Conservation (phyloP, 1,139 yeast genomes). For the Arxiozyma slooffiae region DNA sequence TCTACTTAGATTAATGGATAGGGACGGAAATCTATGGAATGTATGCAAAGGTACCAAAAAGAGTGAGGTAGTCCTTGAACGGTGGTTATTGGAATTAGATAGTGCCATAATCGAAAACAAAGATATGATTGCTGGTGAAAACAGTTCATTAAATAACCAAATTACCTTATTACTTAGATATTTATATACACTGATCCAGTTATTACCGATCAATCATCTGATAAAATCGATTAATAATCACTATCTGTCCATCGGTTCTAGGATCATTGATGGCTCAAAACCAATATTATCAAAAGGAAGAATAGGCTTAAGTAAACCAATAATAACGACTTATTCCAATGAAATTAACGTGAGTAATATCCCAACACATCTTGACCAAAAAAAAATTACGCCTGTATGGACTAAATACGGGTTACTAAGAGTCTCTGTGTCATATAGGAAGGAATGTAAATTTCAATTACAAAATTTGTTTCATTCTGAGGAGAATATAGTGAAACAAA, state of each 20-base stretch:
- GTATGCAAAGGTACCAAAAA: constrained; percentile 49
- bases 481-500: background rate
- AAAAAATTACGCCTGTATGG: constrained; percentile 55
- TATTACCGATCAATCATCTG: constrained; percentile 56
- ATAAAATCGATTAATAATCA: constrained; percentile 23
- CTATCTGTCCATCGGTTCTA: constrained; percentile 38
- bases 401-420: constrained; percentile 68
- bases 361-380: constrained; percentile 49
- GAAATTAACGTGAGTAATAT: constrained; percentile 31
- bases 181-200: constrained; percentile 52
- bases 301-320: constrained; percentile 66
- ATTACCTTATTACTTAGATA: constrained; percentile 67
- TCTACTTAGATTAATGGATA: constrained; percentile 51
- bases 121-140: constrained; percentile 7
- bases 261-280: constrained; percentile 65
- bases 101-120: constrained; percentile 10
- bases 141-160: constrained; percentile 29
- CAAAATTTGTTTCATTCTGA: constrained; percentile 37
- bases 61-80: constrained; percentile 75
- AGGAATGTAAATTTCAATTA: constrained; percentile 56
- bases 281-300: constrained; percentile 77
- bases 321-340: constrained; percentile 39
- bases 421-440: constrained; percentile 70
- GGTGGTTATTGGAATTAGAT: constrained; percentile 85
- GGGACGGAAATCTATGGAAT: constrained; percentile 39